Evolutionary conservation across 148 eudicot genomes (phyloP), one percentile per base, ranked within the genome.

Genomic region (Camellia sinensis): DNA sequence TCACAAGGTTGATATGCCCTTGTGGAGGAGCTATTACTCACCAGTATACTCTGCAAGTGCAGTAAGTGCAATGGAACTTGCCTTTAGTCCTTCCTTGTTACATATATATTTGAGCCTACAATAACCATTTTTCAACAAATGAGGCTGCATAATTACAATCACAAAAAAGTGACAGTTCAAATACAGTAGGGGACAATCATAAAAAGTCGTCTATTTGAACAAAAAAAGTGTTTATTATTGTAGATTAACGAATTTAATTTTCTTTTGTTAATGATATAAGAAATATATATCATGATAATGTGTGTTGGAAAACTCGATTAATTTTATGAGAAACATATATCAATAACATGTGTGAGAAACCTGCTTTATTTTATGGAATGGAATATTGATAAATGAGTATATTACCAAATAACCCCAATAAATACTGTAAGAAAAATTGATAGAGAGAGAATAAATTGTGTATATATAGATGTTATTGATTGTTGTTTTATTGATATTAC

Each of bases 21-120:
- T 21, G 14, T 37, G 67, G 66, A 46, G 41, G 62, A 48, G 67
- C 81, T 74, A 75, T 29, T 40, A 78, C 87, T 79, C 71, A 96
- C 99, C 99, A 82, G 99, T 92, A 86, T 81, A 84, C 83, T 88
- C 91, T 44, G 99, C 98, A 76, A 96, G 90, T 80, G 97, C 91
- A 81, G 97, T 88, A 76, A 96, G 89, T 78, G 95, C 90, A 77
- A 87, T 86, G 40, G 97, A 93, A 90, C 90, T 92, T 61, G 94
- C 82, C 88, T 88, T 92, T 84, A 92, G 85, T 81, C 92, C 91
- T 88, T 96, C 99, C 84, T 86, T 92, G 84, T 84, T 90, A 82
- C 99, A 93, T 78, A 96, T 93, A 86, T 89, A 89, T 81, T 92
- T 93, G 64, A 96, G 94, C 91, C 99, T 96, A 82, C 82, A 74